Conservation (phyloP, 371 early-diverging fungal genomes). For the Haplosporangium sp. region DNA sequence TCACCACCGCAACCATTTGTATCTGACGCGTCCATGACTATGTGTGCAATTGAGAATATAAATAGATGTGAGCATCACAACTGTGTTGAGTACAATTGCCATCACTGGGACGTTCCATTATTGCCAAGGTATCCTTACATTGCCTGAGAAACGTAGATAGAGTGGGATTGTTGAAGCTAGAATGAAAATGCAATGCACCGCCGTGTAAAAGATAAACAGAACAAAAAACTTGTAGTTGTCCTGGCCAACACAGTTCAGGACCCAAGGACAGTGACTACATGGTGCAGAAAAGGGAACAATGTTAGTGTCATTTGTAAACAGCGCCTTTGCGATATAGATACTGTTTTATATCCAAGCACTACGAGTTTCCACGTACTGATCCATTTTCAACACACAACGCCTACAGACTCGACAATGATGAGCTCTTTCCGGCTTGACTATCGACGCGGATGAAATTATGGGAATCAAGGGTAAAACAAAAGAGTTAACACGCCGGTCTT, state of each 20-base stretch:
- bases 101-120: too few relatives aligned
- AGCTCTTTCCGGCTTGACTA: slow-evolving; percentile 69
- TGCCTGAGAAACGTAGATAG: slow-evolving; percentile 42
- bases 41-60: too few relatives aligned
- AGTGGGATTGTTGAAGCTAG: slow-evolving; percentile 57
- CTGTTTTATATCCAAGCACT: too few relatives aligned
- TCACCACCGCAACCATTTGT: slow-evolving; percentile 54
- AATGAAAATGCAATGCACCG: slow-evolving; percentile 60
- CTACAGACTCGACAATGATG: slow-evolving; percentile 77
- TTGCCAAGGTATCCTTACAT: too few relatives aligned
- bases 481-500: not conserved
- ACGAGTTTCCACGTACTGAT: slow-evolving; percentile 69
- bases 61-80: too few relatives aligned
- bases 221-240: slow-evolving; percentile 73
- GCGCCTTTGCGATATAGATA: too few relatives aligned
- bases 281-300: not conserved
- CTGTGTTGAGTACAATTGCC: too few relatives aligned
- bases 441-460: not conserved
- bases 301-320: not conserved
- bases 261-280: slow-evolving; percentile 76
- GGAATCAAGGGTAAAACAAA: not conserved
- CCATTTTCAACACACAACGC: slow-evolving; percentile 71
- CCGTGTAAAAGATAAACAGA: slow-evolving; percentile 65
- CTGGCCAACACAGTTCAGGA: slow-evolving; percentile 69
- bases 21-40: slow-evolving; percentile 35